Conservation (phyloP, 371 early-diverging fungal genomes). For the Basidiobolus meristosporus region DNA sequence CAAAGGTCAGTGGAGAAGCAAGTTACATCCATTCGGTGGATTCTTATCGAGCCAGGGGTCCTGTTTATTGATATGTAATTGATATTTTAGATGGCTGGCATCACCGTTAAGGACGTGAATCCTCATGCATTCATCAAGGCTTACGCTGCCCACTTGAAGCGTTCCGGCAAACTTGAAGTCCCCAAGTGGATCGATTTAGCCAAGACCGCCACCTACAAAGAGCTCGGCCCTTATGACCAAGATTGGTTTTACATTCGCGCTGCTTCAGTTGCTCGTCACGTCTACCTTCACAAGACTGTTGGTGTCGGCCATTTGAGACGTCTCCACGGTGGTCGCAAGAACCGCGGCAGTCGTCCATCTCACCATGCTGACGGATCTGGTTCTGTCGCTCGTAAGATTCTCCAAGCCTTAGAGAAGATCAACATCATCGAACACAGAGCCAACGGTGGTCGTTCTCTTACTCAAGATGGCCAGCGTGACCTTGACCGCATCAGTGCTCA, state of each 20-base stretch:
- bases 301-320: constrained; percentile 91
- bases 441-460: constrained; percentile 60
- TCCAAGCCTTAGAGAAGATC: constrained; percentile 95
- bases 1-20: too few relatives aligned
- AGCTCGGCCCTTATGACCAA: constrained; percentile 90
- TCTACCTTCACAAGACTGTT: constrained; percentile 87
- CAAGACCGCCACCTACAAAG: constrained; percentile 93
- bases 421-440: constrained; percentile 80
- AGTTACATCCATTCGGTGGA: too few relatives aligned
- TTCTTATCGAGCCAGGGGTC: too few relatives aligned
- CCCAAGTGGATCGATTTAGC: constrained; percentile 97
- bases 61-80: too few relatives aligned
- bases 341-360: constrained; percentile 89
- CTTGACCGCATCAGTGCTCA: constrained; percentile 57
- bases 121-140: constrained; percentile 90
- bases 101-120: constrained; percentile 95
- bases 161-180: constrained; percentile 92
- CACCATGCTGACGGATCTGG: constrained; percentile 79
- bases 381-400: constrained; percentile 82
- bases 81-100: constrained; percentile 22
- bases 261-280: constrained; percentile 92
- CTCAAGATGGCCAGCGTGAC: constrained; percentile 67
- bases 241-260: constrained; percentile 98
- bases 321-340: constrained; percentile 78
- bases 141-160: constrained; percentile 95